A percentile compares a stretch with the other conserved stretches of the same genome.
These are phyloP conservation scores for Mariannaea elegans DNA, from an alignment of 2,329 filamentous ascomycete species.

Conservation along the genomic window DNA sequence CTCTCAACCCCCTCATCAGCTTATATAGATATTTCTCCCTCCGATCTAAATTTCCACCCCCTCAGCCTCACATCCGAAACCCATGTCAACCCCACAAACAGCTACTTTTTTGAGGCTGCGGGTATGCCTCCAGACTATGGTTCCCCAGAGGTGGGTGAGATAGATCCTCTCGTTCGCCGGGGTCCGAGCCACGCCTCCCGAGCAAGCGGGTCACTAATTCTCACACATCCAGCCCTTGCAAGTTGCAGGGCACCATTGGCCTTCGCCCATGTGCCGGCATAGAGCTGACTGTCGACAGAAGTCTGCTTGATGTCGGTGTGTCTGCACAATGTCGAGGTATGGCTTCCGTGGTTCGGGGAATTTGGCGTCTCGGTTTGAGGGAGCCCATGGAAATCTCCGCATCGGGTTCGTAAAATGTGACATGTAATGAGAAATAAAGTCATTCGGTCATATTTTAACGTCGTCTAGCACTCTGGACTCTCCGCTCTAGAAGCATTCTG, in stretches of 20 bases:
- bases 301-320: not conserved
- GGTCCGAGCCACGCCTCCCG: conserved; percentile 12
- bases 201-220: conserved; percentile 15
- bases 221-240: conserved; percentile 6
- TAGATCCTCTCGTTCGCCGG: conserved; percentile 1
- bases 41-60: conserved; percentile 11
- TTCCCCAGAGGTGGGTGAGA: conserved; percentile 8
- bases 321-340: not conserved
- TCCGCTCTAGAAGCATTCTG: not conserved
- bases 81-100: conserved; percentile 15
- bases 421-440: not conserved
- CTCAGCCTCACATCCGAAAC: conserved; percentile 14
- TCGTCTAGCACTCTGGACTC: not conserved
- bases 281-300: not conserved
- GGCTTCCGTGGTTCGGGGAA: not conserved
- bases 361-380: not conserved
- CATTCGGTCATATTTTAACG: conserved; percentile 3
- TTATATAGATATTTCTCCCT: conserved; percentile 4
- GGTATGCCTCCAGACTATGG: not conserved
- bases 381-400: not conserved
- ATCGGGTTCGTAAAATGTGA: not conserved
- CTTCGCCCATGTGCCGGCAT: not conserved
- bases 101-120: not conserved
- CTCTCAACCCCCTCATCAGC: not conserved
- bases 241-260: conserved; percentile 13